A percentile compares a stretch with the other conserved stretches of the same genome.
Conservation (phyloP, 2,329 filamentous ascomycete species). For the Penicillium sp. region DNA sequence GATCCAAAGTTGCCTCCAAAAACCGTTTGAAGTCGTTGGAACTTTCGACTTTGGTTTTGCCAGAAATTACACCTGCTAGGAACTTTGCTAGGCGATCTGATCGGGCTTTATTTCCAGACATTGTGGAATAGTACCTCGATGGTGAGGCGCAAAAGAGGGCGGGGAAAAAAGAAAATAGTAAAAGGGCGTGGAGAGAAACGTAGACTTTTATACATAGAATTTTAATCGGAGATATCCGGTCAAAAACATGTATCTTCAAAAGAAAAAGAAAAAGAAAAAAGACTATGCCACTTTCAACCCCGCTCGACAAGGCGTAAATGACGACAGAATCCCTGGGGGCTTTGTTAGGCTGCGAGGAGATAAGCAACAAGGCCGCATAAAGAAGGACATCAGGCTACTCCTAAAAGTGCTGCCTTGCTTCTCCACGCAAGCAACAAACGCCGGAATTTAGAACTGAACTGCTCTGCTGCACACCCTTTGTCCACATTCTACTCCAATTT, state of each 20-base stretch:
- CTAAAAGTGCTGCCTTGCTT: neutral
- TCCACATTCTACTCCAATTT: neutral
- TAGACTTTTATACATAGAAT: neutral
- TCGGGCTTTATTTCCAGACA: slow-evolving; percentile 17
- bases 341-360: neutral
- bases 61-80: neutral
- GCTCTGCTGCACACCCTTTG: neutral
- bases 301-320: neutral
- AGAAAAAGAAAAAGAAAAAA: neutral
- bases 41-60: neutral
- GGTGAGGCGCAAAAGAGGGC: neutral
- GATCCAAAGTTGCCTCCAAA: slow-evolving; percentile 4
- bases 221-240: neutral
- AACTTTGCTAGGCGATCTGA: slow-evolving; percentile 4
- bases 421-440: neutral
- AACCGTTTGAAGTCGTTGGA: neutral
- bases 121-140: neutral
- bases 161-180: no score
- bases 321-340: neutral
- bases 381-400: neutral
- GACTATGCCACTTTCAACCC: neutral
- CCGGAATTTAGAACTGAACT: neutral
- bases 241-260: neutral
- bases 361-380: neutral
- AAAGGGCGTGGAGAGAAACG: neutral